These are phyloP conservation scores for Gossypium thurberi DNA, from an alignment of 345 rosid species.

Conservation along the genomic window DNA sequence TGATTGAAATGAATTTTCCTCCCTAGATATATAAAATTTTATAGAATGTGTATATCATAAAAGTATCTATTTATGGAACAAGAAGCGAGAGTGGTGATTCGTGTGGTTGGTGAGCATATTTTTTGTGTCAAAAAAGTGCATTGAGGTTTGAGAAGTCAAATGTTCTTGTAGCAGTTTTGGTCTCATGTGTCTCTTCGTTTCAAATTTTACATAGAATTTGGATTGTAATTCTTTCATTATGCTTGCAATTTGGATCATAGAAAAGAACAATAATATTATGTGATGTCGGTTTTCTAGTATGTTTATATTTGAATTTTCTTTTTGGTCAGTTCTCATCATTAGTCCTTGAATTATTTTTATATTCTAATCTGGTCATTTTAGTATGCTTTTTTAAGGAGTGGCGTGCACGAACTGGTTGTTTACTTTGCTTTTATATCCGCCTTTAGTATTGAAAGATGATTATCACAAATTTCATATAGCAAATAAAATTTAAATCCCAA, in stretches of 20 bases:
- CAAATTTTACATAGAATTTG: conserved; percentile 18
- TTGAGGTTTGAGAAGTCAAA: conserved; percentile 26
- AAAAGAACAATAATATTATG: background rate
- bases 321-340: too few relatives aligned
- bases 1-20: too few relatives aligned
- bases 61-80: conserved; percentile 30
- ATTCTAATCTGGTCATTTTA: too few relatives aligned
- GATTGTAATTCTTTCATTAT: conserved; percentile 43
- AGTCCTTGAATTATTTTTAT: too few relatives aligned
- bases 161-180: conserved; percentile 48
- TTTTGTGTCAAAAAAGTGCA: conserved; percentile 6
- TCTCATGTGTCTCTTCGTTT: conserved; percentile 19
- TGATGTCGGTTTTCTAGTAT: background rate
- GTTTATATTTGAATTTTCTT: background rate
- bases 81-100: conserved; percentile 12
- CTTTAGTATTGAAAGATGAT: too few relatives aligned
- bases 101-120: conserved; percentile 15
- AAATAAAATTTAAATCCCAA: too few relatives aligned
- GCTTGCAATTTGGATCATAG: conserved; percentile 16
- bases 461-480: too few relatives aligned
- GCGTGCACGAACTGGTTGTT: too few relatives aligned
- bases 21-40: too few relatives aligned
- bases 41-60: conserved; percentile 26
- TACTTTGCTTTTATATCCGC: too few relatives aligned
- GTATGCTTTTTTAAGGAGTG: too few relatives aligned